A percentile compares a stretch with the other conserved stretches of the same genome.
These are phyloP conservation scores for Tolypocladium ophioglossoides DNA, from an alignment of 2,329 filamentous ascomycete species.

Conservation along the genomic window DNA sequence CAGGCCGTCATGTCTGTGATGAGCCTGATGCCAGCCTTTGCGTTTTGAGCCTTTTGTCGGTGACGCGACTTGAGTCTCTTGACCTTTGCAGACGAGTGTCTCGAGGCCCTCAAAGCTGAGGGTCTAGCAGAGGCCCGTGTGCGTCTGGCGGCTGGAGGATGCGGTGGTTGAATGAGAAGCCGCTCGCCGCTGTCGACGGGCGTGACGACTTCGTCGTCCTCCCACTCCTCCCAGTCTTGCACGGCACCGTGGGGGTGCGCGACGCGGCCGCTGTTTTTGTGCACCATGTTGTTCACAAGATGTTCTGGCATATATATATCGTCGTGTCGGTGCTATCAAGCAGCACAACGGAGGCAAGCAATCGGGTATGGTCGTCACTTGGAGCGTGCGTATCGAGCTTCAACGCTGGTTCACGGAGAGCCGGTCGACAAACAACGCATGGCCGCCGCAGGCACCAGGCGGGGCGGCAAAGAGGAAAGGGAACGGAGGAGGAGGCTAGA, in stretches of 20 bases:
- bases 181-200: slow-evolving; percentile 28
- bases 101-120: slow-evolving; percentile 14
- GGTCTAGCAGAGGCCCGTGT: slow-evolving; percentile 7
- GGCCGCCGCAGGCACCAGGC: not conserved
- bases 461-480: not conserved
- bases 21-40: slow-evolving; percentile 53
- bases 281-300: slow-evolving; percentile 7
- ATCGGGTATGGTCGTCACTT: not conserved
- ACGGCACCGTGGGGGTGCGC: slow-evolving; percentile 7
- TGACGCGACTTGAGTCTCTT: slow-evolving; percentile 45
- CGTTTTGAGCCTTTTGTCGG: slow-evolving; percentile 50
- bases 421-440: not conserved
- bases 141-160: slow-evolving; percentile 6
- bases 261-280: slow-evolving; percentile 6
- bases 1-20: slow-evolving; percentile 57
- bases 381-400: not conserved
- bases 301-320: not conserved
- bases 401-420: not conserved
- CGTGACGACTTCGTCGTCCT: slow-evolving; percentile 34
- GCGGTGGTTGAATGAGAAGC: slow-evolving; percentile 7
- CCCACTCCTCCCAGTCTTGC: slow-evolving; percentile 45
- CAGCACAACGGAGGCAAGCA: not conserved
- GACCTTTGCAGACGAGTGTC: slow-evolving; percentile 29
- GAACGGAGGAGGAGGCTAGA: not conserved
- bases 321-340: not conserved